Evolutionary conservation across 257 asterid genomes (phyloP).

Genomic region (Nicotiana benthamiana): DNA sequence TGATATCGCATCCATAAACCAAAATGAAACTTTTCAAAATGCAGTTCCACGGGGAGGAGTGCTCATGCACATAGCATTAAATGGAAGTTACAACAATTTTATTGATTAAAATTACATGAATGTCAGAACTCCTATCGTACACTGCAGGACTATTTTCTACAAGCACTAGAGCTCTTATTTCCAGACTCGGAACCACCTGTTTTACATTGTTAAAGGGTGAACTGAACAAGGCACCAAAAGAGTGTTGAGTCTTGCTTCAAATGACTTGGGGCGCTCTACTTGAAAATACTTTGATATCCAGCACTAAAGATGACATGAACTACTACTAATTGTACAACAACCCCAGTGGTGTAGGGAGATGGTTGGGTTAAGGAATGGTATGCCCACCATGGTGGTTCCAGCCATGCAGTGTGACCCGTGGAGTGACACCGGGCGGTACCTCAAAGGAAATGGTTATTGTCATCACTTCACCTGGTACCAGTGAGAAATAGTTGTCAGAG

Average conservation of each 20-base stretch:
- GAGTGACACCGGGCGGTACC: slow-evolving; percentile 54
- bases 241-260: neutral
- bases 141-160: neutral
- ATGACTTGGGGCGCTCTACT: too few species aligned
- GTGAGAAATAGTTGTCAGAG: slow-evolving; percentile 90
- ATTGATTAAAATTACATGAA: neutral
- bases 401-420: slow-evolving; percentile 47
- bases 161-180: neutral
- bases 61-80: neutral
- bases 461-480: slow-evolving; percentile 81
- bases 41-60: neutral
- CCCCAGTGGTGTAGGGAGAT: slow-evolving; percentile 2
- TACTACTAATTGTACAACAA: neutral
- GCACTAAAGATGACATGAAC: neutral
- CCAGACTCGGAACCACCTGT: neutral
- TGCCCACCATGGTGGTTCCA: slow-evolving; percentile 54
- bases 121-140: neutral
- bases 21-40: neutral
- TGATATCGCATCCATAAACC: neutral
- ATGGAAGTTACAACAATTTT: neutral
- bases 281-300: neutral
- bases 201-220: neutral
- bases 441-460: slow-evolving; percentile 59
- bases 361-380: slow-evolving; percentile 22
- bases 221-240: neutral